Conservation (phyloP, 2,329 filamentous ascomycete genomes). For the Colletotrichum chlorophyti region DNA sequence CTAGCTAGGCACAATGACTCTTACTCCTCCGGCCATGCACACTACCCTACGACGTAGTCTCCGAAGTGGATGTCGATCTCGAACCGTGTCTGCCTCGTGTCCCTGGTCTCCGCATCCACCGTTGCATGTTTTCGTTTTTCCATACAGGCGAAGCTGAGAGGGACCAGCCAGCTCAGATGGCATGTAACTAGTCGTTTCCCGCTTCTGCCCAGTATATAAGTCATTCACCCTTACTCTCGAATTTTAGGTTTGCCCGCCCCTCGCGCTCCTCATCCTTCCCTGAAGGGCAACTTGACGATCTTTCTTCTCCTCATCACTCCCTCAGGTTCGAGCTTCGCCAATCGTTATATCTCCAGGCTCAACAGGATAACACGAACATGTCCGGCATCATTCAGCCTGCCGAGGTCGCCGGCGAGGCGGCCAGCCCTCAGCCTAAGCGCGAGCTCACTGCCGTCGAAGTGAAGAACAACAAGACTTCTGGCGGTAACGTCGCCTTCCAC, state of each 20-base stretch:
- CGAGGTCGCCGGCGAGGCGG: background rate
- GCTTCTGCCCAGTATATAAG: slow-evolving; percentile 12
- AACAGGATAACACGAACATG: slow-evolving; percentile 16
- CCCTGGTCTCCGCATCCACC: slow-evolving; percentile 25
- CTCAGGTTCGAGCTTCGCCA: slow-evolving; percentile 6
- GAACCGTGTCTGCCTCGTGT: slow-evolving; percentile 24
- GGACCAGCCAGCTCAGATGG: slow-evolving; percentile 14
- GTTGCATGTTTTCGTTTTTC: slow-evolving; percentile 1
- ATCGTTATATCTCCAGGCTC: slow-evolving; percentile 17
- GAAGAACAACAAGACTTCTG: slow-evolving; percentile 54
- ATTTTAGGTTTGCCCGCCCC: slow-evolving; percentile 6
- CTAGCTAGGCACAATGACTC: slow-evolving; percentile 3
- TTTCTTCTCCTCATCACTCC: background rate
- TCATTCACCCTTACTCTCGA: background rate
- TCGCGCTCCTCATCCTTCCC: slow-evolving; percentile 3
- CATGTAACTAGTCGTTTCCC: background rate
- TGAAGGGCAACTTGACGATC: background rate
- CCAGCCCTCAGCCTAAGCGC: background rate
- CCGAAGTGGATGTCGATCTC: slow-evolving; percentile 22
- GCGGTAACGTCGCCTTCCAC: slow-evolving; percentile 75
- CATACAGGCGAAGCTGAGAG: slow-evolving; percentile 1
- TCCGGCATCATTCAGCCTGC: slow-evolving; percentile 12
- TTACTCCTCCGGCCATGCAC: background rate
- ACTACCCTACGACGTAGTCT: slow-evolving; percentile 15
- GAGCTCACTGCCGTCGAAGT: slow-evolving; percentile 8